Percentiles rank a stretch among this genome's conserved stretches.
Evolutionary conservation across 495 filamentous ascomycete genomes (phyloP).

Genomic region (Xylaria scruposa): DNA sequence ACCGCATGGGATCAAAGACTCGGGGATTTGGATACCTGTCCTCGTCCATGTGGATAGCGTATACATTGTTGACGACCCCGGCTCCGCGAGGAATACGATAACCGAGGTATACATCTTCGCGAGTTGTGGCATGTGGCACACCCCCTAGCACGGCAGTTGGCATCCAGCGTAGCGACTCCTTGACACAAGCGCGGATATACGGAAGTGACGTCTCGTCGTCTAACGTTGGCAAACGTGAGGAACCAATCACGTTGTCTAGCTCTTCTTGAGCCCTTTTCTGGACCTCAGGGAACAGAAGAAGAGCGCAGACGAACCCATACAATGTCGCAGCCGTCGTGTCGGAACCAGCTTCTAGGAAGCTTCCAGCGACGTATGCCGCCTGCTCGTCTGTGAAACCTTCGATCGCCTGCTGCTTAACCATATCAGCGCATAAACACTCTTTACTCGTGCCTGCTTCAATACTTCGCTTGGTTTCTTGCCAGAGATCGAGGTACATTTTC

Average conservation of each 20-base stretch:
- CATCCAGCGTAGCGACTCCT: constrained; percentile 66
- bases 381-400: neutral
- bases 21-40: neutral
- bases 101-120: constrained; percentile 52
- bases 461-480: neutral
- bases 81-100: neutral
- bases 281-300: constrained; percentile 8
- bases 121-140: constrained; percentile 58
- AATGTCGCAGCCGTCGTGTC: neutral
- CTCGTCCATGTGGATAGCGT: neutral
- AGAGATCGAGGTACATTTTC: neutral
- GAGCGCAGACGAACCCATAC: neutral
- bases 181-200: constrained; percentile 56
- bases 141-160: constrained; percentile 59
- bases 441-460: neutral
- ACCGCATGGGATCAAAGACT: neutral
- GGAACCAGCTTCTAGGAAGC: neutral
- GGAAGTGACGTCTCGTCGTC: constrained; percentile 42
- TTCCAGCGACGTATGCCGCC: neutral
- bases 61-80: neutral
- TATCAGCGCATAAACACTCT: neutral
- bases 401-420: neutral
- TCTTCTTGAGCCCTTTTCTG: neutral
- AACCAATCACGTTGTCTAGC: neutral
- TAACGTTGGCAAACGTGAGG: neutral